Base-by-base conservation (phyloP, 2,329 filamentous ascomycete genomes). In the Penicillium sp. region DNA sequence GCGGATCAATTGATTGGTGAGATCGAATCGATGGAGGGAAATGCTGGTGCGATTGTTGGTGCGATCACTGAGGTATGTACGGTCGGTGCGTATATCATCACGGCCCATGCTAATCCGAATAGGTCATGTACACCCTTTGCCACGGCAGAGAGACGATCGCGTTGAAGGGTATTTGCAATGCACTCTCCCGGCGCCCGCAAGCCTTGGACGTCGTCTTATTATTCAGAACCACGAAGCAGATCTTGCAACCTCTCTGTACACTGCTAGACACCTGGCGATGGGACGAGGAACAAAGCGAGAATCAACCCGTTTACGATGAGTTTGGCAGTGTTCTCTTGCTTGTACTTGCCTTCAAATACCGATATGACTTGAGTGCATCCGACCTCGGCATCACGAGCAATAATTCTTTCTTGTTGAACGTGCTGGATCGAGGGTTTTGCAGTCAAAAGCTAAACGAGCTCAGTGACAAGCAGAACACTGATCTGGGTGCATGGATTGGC, bases 1-100 rank as follows among this genome's bases (percentile, higher is more conserved):
- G 86, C 90, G 1, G 89, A 92, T 63, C 84, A 87, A 44, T 80
- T 96, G 31, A 85, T 97, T 41, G 84, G 87, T 39, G 91, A 96
- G 66, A 80, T 99, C 24, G 91, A 96, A 55, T 89, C 88, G 50
- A 92, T 95, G 83, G 91, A 96, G 67, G 93, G 93, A 1, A 97
- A 97, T 72, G 91, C 91, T 2, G 91, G 90, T 2, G 91, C 91
- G 2, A 90, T 96, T 19, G 90, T 89, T 50, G 86, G 88, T 58
- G 93, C 92, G 3, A 79, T 93, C 45, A 84, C 87, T 39, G 89
- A 91, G 78, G 87, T 88, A 71, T 65, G 80, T 70, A 26, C 14
- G 14, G 19, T 3, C 5, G 22, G 2, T 13, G 11, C 33, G 10
- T 3, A 79, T 93, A 79, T 93, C 44, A 84, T 87, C 37, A 88